Evolutionary conservation across 1,284 basidiomycete species (phyloP).

Genomic region (Cryptococcus sp.): DNA sequence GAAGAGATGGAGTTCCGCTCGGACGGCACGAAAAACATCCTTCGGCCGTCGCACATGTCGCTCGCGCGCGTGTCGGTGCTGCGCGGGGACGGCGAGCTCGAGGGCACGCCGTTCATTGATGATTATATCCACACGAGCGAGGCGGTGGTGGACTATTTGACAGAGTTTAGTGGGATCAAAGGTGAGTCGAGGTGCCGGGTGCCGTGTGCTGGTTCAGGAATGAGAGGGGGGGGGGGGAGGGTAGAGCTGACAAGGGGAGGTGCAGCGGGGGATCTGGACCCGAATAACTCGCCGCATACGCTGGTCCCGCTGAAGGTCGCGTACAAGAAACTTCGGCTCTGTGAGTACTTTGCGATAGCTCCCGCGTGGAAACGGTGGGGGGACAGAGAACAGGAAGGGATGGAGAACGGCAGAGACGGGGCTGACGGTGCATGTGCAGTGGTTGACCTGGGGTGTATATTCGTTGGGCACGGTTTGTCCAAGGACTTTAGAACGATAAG

Average conservation of each 20-base stretch:
- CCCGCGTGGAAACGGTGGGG: no score
- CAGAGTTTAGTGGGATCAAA: constrained; percentile 93
- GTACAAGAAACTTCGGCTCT: constrained; percentile 93
- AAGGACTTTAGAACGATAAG: constrained; percentile 99
- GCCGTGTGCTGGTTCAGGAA: background rate
- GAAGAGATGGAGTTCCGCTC: constrained; percentile 94
- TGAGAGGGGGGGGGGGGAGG: background rate
- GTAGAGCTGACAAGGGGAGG: background rate
- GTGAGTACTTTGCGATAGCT: constrained; percentile 22
- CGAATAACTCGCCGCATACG: constrained; percentile 74
- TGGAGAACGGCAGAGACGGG: background rate
- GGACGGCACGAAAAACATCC: constrained; percentile 87
- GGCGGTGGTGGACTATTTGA: constrained; percentile 91
- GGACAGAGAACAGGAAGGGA: no score
- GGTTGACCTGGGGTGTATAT: constrained; percentile 92
- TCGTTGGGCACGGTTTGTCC: constrained; percentile 97
- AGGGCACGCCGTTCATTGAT: constrained; percentile 90
- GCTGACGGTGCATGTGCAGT: constrained; percentile 47
- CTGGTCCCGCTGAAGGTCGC: constrained; percentile 92
- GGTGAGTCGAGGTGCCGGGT: constrained; percentile 55
- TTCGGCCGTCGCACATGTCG: constrained; percentile 85
- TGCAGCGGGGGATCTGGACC: constrained; percentile 86
- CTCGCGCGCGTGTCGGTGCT: constrained; percentile 93
- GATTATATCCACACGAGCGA: constrained; percentile 97
- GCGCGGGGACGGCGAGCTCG: constrained; percentile 72